Evolutionary conservation across 2,329 filamentous ascomycete genomes (phyloP).

Genomic region (Ceratocystis albifundus): DNA sequence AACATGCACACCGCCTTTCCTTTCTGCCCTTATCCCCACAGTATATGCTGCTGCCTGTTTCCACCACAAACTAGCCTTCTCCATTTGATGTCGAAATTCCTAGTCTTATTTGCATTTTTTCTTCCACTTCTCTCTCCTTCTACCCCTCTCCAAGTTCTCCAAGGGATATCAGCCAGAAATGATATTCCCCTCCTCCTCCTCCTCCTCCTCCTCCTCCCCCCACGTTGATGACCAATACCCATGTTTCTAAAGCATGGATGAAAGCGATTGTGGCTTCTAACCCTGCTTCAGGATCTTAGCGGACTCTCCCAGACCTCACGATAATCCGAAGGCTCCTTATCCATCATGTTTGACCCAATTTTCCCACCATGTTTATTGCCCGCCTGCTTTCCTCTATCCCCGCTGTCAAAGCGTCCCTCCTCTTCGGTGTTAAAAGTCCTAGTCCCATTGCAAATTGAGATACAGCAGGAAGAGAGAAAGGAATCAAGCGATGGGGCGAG

Average conservation of each 20-base stretch:
- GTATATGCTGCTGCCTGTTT: background rate
- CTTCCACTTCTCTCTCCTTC: background rate
- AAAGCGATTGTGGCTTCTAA: background rate
- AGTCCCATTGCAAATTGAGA: background rate
- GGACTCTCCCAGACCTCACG: background rate
- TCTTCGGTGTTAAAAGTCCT: background rate
- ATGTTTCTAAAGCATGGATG: background rate
- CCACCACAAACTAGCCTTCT: too few relatives aligned
- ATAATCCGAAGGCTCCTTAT: background rate
- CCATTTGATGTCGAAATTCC: background rate
- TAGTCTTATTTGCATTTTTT: background rate
- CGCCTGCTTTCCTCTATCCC: background rate
- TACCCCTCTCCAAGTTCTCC: background rate
- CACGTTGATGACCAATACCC: background rate
- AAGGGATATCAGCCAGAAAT: background rate
- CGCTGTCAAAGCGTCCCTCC: background rate
- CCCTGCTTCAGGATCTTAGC: too few relatives aligned
- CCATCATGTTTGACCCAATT: background rate
- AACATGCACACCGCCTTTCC: slow-evolving; percentile 1
- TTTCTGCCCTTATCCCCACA: background rate
- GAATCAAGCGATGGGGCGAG: too few relatives aligned
- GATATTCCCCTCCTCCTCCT: too few relatives aligned
- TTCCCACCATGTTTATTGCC: background rate
- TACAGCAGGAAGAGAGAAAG: background rate
- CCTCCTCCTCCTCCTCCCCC: background rate